Conservation (phyloP, 2,329 filamentous ascomycete species). For the Pyrenochaeta sp. region DNA sequence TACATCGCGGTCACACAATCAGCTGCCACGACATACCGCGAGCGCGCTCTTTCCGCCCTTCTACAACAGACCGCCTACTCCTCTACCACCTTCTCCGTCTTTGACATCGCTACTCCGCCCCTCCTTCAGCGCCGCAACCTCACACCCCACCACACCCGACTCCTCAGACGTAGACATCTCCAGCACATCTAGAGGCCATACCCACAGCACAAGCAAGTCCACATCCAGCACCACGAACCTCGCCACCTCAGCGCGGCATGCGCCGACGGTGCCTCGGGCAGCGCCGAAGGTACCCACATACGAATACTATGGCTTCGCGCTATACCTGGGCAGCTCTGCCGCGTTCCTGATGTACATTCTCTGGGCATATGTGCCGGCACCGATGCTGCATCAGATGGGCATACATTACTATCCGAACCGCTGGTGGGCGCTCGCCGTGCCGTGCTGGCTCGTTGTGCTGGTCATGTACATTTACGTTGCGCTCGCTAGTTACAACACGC, state of each 20-base stretch:
- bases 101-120: conserved; percentile 88
- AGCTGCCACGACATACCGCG: conserved; percentile 49
- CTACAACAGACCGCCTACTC: conserved; percentile 96
- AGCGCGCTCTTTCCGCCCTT: conserved; percentile 77
- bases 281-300: conserved; percentile 97
- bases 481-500: conserved; percentile 87
- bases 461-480: conserved; percentile 95
- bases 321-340: conserved; percentile 88
- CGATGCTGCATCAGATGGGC: conserved; percentile 89
- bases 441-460: conserved; percentile 86
- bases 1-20: conserved; percentile 56
- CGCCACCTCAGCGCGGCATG: conserved; percentile 65
- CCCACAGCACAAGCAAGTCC: conserved; percentile 38
- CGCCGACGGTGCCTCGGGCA: conserved; percentile 77
- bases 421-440: conserved; percentile 96
- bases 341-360: conserved; percentile 77
- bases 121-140: conserved; percentile 65
- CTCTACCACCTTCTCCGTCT: conserved; percentile 89
- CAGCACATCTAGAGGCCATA: conserved; percentile 4
- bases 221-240: conserved; percentile 64
- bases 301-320: conserved; percentile 98
- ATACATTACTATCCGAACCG: conserved; percentile 97
- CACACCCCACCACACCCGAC: conserved; percentile 91
- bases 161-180: conserved; percentile 80
- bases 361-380: conserved; percentile 92